A percentile compares a stretch with the other conserved stretches of the same genome.
phyloP scores from a whole-genome alignment of 805 yeast species.

The Yamadazyma laniorum region DNA sequence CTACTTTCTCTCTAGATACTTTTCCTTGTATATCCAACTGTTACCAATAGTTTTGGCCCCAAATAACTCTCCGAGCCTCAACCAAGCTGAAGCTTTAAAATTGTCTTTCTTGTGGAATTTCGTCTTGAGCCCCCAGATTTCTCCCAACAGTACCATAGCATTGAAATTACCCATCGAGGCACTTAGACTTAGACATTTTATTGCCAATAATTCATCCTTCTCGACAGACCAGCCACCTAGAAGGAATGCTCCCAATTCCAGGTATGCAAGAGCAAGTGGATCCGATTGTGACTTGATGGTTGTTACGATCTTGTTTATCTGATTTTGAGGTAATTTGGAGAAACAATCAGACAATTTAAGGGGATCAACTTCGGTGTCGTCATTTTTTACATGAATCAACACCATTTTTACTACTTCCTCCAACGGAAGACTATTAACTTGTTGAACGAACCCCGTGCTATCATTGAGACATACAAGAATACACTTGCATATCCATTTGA shows the following conservation, averaged over 20 bases:
- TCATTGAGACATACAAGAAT: constrained; percentile 18
- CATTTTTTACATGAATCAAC: constrained; percentile 21
- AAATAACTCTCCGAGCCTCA: constrained; percentile 58
- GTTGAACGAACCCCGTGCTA: constrained; percentile 19
- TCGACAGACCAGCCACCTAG: constrained; percentile 55
- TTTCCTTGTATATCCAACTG: constrained; percentile 73
- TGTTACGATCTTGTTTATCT: constrained; percentile 26
- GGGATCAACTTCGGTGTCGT: constrained; percentile 26
- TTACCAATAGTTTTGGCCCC: constrained; percentile 65
- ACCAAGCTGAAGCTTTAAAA: constrained; percentile 66
- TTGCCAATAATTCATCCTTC: constrained; percentile 55
- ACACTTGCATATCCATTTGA: constrained; percentile 59
- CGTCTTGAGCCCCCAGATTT: constrained; percentile 61
- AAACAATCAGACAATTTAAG: constrained; percentile 22
- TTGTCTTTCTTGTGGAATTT: constrained; percentile 55
- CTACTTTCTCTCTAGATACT: constrained; percentile 35
- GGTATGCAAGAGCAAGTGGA: constrained; percentile 49
- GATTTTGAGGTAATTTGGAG: constrained; percentile 20
- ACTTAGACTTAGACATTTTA: constrained; percentile 59
- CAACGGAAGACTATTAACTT: constrained; percentile 25
- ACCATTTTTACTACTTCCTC: constrained; percentile 29
- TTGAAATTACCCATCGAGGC: constrained; percentile 67
- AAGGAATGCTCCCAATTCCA: constrained; percentile 60
- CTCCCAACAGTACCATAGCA: constrained; percentile 69
- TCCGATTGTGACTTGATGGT: constrained; percentile 40